Evolutionary conservation across 441 rosid species (phyloP).

Genomic region (Jatropha multifida): DNA sequence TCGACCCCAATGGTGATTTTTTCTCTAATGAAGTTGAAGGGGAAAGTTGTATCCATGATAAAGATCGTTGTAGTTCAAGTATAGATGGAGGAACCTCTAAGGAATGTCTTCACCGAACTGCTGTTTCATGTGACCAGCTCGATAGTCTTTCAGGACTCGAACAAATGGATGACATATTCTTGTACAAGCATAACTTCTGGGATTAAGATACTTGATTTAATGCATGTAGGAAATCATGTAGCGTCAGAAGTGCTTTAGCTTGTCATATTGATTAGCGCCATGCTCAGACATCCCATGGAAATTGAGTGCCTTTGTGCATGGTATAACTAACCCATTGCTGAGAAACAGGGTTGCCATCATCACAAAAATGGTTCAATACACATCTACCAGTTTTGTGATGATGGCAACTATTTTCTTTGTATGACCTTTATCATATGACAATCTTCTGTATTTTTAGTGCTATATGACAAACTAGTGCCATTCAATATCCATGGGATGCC

Average conservation of each 20-base stretch:
- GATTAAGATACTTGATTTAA: slow-evolving; percentile 41
- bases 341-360: slow-evolving; percentile 7
- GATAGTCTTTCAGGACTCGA: slow-evolving; percentile 48
- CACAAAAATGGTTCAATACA: slow-evolving; percentile 12
- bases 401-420: slow-evolving; percentile 21
- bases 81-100: slow-evolving; percentile 27
- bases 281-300: slow-evolving; percentile 35
- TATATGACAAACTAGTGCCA: slow-evolving; percentile 11
- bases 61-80: slow-evolving; percentile 30
- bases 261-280: slow-evolving; percentile 25
- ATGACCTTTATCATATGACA: slow-evolving; percentile 9
- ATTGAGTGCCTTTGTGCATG: slow-evolving; percentile 28
- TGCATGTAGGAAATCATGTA: slow-evolving; percentile 32
- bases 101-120: slow-evolving; percentile 23
- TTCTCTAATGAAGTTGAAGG: slow-evolving; percentile 33
- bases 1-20: slow-evolving; percentile 27
- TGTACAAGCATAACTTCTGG: slow-evolving; percentile 58
- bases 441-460: slow-evolving; percentile 5
- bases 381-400: slow-evolving; percentile 2
- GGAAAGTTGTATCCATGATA: slow-evolving; percentile 21
- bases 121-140: slow-evolving; percentile 29
- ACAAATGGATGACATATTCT: slow-evolving; percentile 42
- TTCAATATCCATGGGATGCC: slow-evolving; percentile 31
- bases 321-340: slow-evolving; percentile 1
- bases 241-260: slow-evolving; percentile 31